A percentile compares a stretch with the other conserved stretches of the same genome.
Conservation (phyloP, 176 grass and related monocot genomes). For the Urochloa ruziziensis region DNA sequence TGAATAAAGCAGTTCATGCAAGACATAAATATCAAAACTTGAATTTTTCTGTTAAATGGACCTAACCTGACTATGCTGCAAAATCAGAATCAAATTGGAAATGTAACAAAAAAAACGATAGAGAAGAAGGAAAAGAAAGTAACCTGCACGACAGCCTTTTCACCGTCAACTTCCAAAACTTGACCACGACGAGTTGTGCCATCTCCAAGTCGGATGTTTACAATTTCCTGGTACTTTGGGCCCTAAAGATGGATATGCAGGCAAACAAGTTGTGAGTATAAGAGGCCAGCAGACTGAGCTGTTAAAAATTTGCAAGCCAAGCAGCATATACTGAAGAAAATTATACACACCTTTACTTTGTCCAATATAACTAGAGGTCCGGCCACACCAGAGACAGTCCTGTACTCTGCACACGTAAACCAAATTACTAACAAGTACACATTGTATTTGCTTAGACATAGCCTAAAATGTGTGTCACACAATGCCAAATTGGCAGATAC, state of each 20-base stretch:
- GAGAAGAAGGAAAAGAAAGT: constrained; percentile 14
- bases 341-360: constrained; percentile 82
- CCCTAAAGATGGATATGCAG: constrained; percentile 53
- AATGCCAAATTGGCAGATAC: too few species aligned
- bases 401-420: constrained; percentile 72
- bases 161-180: constrained; percentile 98
- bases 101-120: background rate
- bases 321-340: constrained; percentile 19
- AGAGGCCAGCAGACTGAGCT: background rate
- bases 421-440: background rate
- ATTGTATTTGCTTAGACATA: background rate
- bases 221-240: constrained; percentile 98
- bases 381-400: constrained; percentile 94
- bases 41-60: background rate
- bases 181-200: constrained; percentile 96
- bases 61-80: background rate
- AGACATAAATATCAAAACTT: background rate
- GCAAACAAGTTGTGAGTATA: constrained; percentile 19
- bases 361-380: constrained; percentile 98
- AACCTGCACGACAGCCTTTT: constrained; percentile 99
- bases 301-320: constrained; percentile 18
- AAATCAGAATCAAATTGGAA: background rate
- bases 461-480: background rate
- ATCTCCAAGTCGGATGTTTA: constrained; percentile 97
- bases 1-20: constrained; percentile 8